These are phyloP conservation scores for Takakia lepidozioides DNA, from an alignment of 225 moss, liverwort and hornwort genomes.

Conservation along the genomic window DNA sequence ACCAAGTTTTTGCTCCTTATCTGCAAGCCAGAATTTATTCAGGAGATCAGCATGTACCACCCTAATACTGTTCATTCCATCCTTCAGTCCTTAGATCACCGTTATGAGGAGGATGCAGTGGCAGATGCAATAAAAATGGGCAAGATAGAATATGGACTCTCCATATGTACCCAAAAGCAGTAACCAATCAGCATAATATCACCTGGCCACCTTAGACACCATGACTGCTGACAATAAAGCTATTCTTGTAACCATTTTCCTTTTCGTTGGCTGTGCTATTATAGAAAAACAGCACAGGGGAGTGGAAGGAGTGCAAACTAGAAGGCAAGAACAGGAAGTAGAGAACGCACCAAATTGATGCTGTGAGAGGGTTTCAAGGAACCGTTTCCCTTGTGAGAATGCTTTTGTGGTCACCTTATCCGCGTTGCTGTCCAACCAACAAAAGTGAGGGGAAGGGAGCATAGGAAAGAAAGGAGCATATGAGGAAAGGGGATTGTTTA, in stretches of 20 bases:
- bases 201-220: no score
- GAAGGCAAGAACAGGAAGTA: neutral
- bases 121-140: neutral
- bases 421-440: slow-evolving; percentile 30
- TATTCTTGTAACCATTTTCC: no score
- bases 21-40: slow-evolving; percentile 14
- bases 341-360: slow-evolving; percentile 41
- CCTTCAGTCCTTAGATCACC: neutral
- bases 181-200: no score
- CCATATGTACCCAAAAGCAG: no score
- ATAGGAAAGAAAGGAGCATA: neutral
- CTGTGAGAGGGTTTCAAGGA: slow-evolving; percentile 66
- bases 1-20: slow-evolving; percentile 34
- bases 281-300: neutral
- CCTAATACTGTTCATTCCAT: neutral
- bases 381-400: slow-evolving; percentile 79
- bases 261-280: no score
- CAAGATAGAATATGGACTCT: no score
- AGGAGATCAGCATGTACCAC: neutral
- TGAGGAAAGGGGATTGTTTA: no score
- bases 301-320: neutral
- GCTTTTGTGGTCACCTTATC: slow-evolving; percentile 57
- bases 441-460: neutral
- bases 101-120: neutral
- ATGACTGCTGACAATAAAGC: no score